Conservation (phyloP, 495 filamentous ascomycete species). For the Aspergillus hancockii region DNA sequence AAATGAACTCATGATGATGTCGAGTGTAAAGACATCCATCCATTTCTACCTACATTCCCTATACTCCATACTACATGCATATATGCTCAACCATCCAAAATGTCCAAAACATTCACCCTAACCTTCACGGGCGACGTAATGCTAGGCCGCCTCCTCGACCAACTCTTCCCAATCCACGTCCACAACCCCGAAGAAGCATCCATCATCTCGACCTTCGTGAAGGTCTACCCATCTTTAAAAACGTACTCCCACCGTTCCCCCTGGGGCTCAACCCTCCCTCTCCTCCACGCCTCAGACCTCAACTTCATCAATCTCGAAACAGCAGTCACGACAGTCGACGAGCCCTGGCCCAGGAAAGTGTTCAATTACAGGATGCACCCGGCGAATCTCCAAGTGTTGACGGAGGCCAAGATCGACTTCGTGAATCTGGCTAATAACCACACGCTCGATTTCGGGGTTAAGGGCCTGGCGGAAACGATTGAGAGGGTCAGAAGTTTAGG, state of each 20-base stretch:
- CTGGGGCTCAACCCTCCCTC: slow-evolving; percentile 36
- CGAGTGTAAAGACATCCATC: no score
- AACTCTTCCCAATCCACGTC: slow-evolving; percentile 38
- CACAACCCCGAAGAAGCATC: slow-evolving; percentile 20
- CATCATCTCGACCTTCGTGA: slow-evolving; percentile 13
- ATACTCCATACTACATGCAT: background rate
- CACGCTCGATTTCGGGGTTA: background rate
- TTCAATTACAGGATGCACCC: slow-evolving; percentile 50
- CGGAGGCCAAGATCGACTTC: slow-evolving; percentile 27
- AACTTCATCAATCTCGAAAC: slow-evolving; percentile 48
- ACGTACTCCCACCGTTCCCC: slow-evolving; percentile 31
- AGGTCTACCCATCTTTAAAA: slow-evolving; percentile 13
- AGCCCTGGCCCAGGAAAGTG: slow-evolving; percentile 39
- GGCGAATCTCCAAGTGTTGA: slow-evolving; percentile 32
- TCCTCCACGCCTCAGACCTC: slow-evolving; percentile 33
- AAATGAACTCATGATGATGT: background rate
- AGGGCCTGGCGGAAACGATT: background rate
- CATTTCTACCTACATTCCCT: background rate
- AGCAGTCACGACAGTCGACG: slow-evolving; percentile 30
- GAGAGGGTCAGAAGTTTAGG: background rate
- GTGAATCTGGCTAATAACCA: background rate
- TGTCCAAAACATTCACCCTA: slow-evolving; percentile 24
- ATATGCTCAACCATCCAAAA: background rate
- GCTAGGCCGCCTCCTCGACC: slow-evolving; percentile 47
- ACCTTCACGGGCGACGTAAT: slow-evolving; percentile 45